Evolutionary conservation across 1,139 yeast species (phyloP).

Genomic region (Pneumocystis oryctolagi): DNA sequence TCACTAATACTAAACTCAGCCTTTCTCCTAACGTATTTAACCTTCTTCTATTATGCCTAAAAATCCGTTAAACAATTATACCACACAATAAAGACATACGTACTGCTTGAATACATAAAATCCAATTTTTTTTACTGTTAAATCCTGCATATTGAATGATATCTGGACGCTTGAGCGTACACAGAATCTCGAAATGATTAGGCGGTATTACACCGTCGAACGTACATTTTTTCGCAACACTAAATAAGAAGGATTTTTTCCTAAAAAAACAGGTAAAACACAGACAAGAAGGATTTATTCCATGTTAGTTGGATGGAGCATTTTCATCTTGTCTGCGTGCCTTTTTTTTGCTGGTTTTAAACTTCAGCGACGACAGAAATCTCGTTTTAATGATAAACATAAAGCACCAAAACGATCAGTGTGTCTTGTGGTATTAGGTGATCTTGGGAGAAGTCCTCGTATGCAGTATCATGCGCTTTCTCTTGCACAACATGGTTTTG

Average conservation of each 20-base stretch:
- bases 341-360: slow-evolving; percentile 3
- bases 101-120: background rate
- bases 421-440: slow-evolving; percentile 76
- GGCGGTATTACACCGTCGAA: background rate
- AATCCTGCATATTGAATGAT: background rate
- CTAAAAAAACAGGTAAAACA: background rate
- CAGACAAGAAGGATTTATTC: background rate
- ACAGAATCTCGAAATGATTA: background rate
- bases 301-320: background rate
- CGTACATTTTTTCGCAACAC: background rate
- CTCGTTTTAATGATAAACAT: slow-evolving; percentile 11
- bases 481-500: slow-evolving; percentile 51
- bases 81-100: background rate
- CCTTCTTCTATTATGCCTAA: background rate
- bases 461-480: slow-evolving; percentile 84
- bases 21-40: background rate
- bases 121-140: background rate
- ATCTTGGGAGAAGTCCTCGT: slow-evolving; percentile 88
- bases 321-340: background rate
- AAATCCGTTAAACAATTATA: background rate
- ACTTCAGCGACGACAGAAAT: background rate
- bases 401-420: slow-evolving; percentile 34
- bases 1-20: background rate
- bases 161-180: background rate
- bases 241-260: background rate